These are phyloP conservation scores for Venturia oleaginea DNA, from an alignment of 2,329 filamentous ascomycete genomes.

Conservation along the genomic window DNA sequence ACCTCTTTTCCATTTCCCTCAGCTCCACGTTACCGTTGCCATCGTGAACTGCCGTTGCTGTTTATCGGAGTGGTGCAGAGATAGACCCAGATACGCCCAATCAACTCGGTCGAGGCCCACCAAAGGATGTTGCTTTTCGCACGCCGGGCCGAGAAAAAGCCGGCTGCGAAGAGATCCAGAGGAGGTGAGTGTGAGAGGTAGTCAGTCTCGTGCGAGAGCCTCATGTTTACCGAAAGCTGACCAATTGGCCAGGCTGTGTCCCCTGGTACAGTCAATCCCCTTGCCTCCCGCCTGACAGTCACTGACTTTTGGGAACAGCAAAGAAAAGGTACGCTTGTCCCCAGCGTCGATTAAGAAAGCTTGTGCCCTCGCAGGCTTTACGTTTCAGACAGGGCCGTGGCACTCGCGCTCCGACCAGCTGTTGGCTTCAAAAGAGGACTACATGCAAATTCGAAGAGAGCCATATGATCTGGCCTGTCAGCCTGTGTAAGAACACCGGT, in stretches of 20 bases:
- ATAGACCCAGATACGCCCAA: neutral
- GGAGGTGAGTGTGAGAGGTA: neutral
- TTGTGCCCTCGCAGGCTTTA: neutral
- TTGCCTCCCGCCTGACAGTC: neutral
- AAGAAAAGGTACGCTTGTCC: conserved; percentile 1
- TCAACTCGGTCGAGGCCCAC: neutral
- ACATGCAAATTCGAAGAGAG: neutral
- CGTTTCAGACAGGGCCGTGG: neutral
- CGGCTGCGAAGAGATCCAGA: neutral
- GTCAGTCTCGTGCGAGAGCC: neutral
- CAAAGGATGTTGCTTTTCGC: conserved; percentile 1
- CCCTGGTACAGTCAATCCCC: neutral
- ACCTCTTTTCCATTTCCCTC: neutral
- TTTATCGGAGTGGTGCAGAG: neutral
- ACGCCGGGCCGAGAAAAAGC: conserved; percentile 1
- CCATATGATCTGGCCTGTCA: neutral
- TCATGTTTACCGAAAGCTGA: neutral
- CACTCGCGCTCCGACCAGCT: neutral
- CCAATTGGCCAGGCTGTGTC: neutral
- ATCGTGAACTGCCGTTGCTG: neutral
- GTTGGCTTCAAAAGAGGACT: neutral
- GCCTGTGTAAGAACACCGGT: neutral
- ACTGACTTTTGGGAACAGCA: neutral
- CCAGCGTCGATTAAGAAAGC: neutral
- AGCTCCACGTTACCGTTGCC: neutral